A percentile compares a stretch with the other conserved stretches of the same genome.
Conservation (phyloP, 495 filamentous ascomycete genomes). For the Hypoxylon lienhwacheense region DNA sequence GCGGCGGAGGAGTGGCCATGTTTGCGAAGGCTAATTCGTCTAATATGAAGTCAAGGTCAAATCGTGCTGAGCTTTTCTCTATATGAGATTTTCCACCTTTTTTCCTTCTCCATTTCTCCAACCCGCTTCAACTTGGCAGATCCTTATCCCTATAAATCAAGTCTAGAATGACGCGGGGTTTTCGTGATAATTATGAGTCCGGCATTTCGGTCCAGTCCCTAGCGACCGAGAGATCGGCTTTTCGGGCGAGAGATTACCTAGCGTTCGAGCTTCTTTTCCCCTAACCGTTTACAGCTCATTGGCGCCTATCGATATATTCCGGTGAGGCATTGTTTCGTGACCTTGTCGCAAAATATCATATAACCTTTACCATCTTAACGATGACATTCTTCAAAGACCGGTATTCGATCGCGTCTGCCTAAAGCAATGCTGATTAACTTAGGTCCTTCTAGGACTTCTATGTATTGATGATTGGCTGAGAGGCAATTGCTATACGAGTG, state of each 20-base stretch:
- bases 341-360: too few species aligned
- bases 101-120: too few species aligned
- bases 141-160: neutral
- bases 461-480: neutral
- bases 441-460: too few species aligned
- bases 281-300: too few species aligned
- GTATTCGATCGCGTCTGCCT: conserved; percentile 1
- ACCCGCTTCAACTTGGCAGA: neutral
- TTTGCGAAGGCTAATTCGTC: neutral
- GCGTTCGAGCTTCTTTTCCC: too few species aligned
- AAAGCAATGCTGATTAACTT: too few species aligned
- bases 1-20: conserved; percentile 38
- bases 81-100: neutral
- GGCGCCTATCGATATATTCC: too few species aligned
- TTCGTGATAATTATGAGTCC: conserved; percentile 6
- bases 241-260: conserved; percentile 25
- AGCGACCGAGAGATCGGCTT: conserved; percentile 16
- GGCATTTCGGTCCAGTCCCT: conserved; percentile 10
- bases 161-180: conserved; percentile 15
- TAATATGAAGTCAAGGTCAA: neutral
- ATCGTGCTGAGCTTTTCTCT: neutral
- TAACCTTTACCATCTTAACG: too few species aligned
- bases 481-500: too few species aligned
- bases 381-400: neutral
- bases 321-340: too few species aligned